Percentiles rank a stretch among this genome's conserved stretches.
Conservation (phyloP, 371 early-diverging fungal species). For the Sporodiniella umbellata region DNA sequence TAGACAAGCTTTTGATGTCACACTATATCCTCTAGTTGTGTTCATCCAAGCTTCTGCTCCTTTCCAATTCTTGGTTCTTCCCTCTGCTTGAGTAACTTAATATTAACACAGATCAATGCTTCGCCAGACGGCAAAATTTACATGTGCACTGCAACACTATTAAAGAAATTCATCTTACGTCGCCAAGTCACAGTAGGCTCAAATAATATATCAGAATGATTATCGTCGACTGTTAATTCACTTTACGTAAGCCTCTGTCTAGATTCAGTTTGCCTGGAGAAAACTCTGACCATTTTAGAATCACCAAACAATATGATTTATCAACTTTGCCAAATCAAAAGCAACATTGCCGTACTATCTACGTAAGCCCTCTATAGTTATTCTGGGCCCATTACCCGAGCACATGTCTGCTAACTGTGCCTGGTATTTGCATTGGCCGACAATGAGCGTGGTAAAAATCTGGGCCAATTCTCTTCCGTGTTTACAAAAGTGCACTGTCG, state of each 20-base stretch:
- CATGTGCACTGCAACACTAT: too few relatives aligned
- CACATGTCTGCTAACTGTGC: constrained; percentile 1
- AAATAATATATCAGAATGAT: background rate
- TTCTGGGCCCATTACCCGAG: constrained; percentile 1
- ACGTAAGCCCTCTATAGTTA: background rate
- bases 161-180: too few relatives aligned
- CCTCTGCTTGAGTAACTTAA: too few relatives aligned
- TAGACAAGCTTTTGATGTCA: too few relatives aligned
- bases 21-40: too few relatives aligned
- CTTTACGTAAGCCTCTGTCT: background rate
- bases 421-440: background rate
- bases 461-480: background rate
- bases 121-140: too few relatives aligned
- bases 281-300: background rate
- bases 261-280: background rate
- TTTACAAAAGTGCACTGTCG: background rate
- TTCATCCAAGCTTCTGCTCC: too few relatives aligned
- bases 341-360: background rate
- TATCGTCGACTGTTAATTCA: background rate
- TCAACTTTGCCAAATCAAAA: constrained; percentile 3
- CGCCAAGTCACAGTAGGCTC: too few relatives aligned
- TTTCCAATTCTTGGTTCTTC: too few relatives aligned
- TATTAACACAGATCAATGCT: too few relatives aligned
- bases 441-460: constrained; percentile 20
- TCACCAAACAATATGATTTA: constrained; percentile 1